Evolutionary conservation across 805 yeast species (phyloP), one percentile per base, ranked within the genome.

Genomic region (Jamesozyma hellenica): DNA sequence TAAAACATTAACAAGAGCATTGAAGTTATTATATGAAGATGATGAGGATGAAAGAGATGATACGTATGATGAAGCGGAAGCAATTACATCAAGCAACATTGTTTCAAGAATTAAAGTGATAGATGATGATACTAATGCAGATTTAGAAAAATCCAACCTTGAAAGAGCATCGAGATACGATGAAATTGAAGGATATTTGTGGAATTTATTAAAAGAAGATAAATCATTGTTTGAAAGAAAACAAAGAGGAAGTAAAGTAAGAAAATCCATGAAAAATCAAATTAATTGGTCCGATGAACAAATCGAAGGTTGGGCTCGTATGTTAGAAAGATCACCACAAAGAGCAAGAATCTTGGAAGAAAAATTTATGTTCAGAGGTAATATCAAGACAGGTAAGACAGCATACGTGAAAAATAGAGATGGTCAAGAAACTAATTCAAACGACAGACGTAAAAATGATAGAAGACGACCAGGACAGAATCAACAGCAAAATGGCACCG

Each of bases 1-100:
- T 51, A 72, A 66, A 46, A 77, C 83, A 0, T 56, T 82, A 32
- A 61, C 70, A 0, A 70, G 75, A 17, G 87, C 88, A 1, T 58
- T 82, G 45, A 63, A 75, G 32, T 56, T 82, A 45, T 61, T 83
- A 44, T 80, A 82, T 48, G 81, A 80, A 33, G 70, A 76, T 7
- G 90, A 84, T 51, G 95, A 85, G 47, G 94, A 84, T 56, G 95
- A 85, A 50, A 77, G 81, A 3, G 95, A 85, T 53, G 94, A 83
- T 48, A 79, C 88, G 0, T 74, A 79, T 52, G 76, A 71, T 42
- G 85, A 76, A 32, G 67, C 68, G 1, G 68, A 64, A 38, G 42
- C 28, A 2, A 38, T 31, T 17, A 25, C 13, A 13, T 18, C 32
- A 21, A 49, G 46, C 19, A 26, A 43, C 13, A 56, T 50, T 5